phyloP scores from a whole-genome alignment of 441 rosid genomes.

The Manihot esculenta region DNA sequence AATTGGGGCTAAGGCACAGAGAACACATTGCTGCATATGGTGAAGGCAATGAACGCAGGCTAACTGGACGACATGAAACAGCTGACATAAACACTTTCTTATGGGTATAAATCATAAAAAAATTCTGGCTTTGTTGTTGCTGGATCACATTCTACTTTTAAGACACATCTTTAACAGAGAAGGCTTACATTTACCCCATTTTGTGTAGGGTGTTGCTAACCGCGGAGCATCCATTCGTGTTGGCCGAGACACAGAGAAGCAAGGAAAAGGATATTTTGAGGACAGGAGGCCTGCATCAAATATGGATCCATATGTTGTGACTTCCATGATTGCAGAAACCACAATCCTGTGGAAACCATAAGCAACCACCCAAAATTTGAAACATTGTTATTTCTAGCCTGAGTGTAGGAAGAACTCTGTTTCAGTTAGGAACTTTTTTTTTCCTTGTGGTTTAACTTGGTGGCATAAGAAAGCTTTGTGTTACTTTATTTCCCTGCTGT shows the following conservation, averaged over 20 bases:
- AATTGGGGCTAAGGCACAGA: constrained; percentile 52
- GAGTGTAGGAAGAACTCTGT: constrained; percentile 1
- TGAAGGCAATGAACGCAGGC: constrained; percentile 60
- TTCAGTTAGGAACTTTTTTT: background rate
- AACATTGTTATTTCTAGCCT: background rate
- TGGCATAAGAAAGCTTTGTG: background rate
- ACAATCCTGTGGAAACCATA: constrained; percentile 52
- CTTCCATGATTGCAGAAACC: constrained; percentile 59
- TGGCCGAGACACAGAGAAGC: constrained; percentile 60
- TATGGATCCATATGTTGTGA: constrained; percentile 50
- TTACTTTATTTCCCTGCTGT: background rate
- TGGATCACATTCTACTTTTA: no score
- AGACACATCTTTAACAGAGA: background rate
- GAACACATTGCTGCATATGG: constrained; percentile 70
- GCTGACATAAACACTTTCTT: constrained; percentile 65
- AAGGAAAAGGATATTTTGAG: constrained; percentile 64
- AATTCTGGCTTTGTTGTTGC: no score
- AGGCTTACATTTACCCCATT: background rate
- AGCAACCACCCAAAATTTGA: no score
- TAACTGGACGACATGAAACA: constrained; percentile 68
- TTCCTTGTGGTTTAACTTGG: background rate
- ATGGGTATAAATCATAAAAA: constrained; percentile 44
- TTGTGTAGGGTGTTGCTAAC: constrained; percentile 59
- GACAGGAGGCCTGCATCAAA: constrained; percentile 69
- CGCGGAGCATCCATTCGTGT: constrained; percentile 70